Base-by-base conservation (phyloP, 352 stramenopile species). In the Thalassiosira mediterranea region DNA sequence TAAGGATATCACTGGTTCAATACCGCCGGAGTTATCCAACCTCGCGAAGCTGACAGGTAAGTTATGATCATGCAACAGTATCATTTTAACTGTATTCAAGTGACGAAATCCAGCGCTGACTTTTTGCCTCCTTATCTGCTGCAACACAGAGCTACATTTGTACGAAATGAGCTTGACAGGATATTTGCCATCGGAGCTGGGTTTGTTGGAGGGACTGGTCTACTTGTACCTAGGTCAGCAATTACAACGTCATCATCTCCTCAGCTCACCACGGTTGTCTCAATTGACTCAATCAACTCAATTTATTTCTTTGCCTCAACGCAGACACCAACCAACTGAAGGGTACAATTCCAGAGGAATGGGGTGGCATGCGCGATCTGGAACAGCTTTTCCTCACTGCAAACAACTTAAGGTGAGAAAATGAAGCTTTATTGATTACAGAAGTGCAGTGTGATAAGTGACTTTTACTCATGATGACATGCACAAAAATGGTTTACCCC, bases 271-370 rank as follows among this genome's bases (percentile, higher is more conserved):
- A n/a, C n/a, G n/a, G n/a, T n/a, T n/a, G n/a, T n/a, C n/a, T n/a
- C n/a, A n/a, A n/a, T n/a, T n/a, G n/a, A n/a, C n/a, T n/a, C n/a
- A n/a, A n/a, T n/a, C n/a, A n/a, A n/a, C n/a, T n/a, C n/a, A n/a
- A n/a, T n/a, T n/a, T n/a, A n/a, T n/a, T n/a, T n/a, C n/a, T n/a
- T n/a, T n/a, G n/a, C n/a, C n/a, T n/a, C n/a, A n/a, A n/a, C n/a
- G n/a, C n/a, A 19, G 72, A 77, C 44, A 44, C 72, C 3, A 89
- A 89, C 56, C 37, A 78, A 51, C 56, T 90, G 15, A 90, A 40
- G 57, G 83, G 83, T 8, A 68, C 68, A 17, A 75, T 90, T 26
- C 83, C 83, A 37, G 64, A 81, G 28, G 72, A 81, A 32, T 81
- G 60, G 66, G 72, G 72, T 60, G 49, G 57, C 19, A 76, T 81